These are phyloP conservation scores for Rhizopogon vulgaris DNA, from an alignment of 768 basidiomycete species.

Conservation along the genomic window DNA sequence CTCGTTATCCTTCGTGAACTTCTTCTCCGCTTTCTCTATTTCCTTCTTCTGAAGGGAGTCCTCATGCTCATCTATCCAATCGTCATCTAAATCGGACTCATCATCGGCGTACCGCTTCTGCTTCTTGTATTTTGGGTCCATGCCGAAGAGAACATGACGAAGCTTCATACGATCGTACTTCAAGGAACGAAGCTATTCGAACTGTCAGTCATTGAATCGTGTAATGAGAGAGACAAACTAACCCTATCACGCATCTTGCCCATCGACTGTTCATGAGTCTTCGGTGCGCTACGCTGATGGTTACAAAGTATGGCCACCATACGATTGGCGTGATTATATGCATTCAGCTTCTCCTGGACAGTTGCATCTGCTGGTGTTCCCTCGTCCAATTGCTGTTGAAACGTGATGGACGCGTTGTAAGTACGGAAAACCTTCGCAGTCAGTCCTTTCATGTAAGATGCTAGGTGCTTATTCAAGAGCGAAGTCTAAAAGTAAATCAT, in stretches of 20 bases:
- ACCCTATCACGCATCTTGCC: conserved; percentile 92
- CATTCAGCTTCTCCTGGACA: conserved; percentile 93
- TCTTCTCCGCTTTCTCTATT: conserved; percentile 87
- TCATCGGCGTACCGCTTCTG: conserved; percentile 69
- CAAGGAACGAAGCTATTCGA: conserved; percentile 70
- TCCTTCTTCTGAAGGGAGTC: conserved; percentile 72
- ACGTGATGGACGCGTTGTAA: conserved; percentile 95
- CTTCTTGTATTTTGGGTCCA: conserved; percentile 80
- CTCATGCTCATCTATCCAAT: conserved; percentile 81
- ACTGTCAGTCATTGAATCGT: background rate
- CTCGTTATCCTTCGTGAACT: conserved; percentile 92
- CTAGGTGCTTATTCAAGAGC: conserved; percentile 86
- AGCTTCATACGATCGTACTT: conserved; percentile 99
- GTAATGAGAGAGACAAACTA: conserved; percentile 14
- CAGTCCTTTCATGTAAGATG: conserved; percentile 92
- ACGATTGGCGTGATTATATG: conserved; percentile 96
- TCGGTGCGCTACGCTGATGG: conserved; percentile 93
- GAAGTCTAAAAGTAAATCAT: conserved; percentile 48
- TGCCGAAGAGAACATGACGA: conserved; percentile 75
- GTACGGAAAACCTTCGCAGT: conserved; percentile 99
- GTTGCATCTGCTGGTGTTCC: conserved; percentile 63
- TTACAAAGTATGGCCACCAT: conserved; percentile 97
- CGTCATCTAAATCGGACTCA: conserved; percentile 94
- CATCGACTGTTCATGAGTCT: conserved; percentile 91
- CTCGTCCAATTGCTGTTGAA: conserved; percentile 84